Conservation (phyloP, 2,329 filamentous ascomycete species). For the Hypoxylon sp. region DNA sequence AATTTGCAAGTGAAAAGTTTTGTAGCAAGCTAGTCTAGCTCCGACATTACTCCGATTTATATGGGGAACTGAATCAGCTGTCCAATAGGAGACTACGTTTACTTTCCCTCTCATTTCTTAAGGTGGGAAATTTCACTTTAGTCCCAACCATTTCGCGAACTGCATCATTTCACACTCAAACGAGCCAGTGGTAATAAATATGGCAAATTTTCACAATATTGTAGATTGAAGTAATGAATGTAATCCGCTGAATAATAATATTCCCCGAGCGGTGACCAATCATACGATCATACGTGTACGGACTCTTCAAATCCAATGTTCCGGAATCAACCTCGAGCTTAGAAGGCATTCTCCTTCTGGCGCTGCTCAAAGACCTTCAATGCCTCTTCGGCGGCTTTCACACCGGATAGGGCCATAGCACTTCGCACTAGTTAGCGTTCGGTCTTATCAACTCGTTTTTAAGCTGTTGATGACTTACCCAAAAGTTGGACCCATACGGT, state of each 20-base stretch:
- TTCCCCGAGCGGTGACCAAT: slow-evolving; percentile 6
- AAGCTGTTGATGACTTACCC: slow-evolving; percentile 33
- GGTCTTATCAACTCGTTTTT: background rate
- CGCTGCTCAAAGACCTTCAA: slow-evolving; percentile 79
- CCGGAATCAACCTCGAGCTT: slow-evolving; percentile 29
- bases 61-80: background rate
- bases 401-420: slow-evolving; percentile 86
- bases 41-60: background rate
- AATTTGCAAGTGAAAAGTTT: slow-evolving; percentile 13
- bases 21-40: background rate
- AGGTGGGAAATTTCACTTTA: too few relatives aligned
- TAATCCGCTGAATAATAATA: too few relatives aligned
- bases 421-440: slow-evolving; percentile 52
- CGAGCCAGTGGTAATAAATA: too few relatives aligned
- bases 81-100: slow-evolving; percentile 1
- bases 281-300: background rate
- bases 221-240: too few relatives aligned
- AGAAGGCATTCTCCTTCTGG: slow-evolving; percentile 77
- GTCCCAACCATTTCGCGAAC: too few relatives aligned
- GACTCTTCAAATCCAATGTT: background rate
- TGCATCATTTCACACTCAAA: too few relatives aligned
- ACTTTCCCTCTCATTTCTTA: too few relatives aligned
- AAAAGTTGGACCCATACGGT: slow-evolving; percentile 76
- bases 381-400: slow-evolving; percentile 91
- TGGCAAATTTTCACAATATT: too few relatives aligned